These are phyloP conservation scores for Pythium rhizo-oryzae DNA, from an alignment of 352 stramenopile species.

Conservation along the genomic window DNA sequence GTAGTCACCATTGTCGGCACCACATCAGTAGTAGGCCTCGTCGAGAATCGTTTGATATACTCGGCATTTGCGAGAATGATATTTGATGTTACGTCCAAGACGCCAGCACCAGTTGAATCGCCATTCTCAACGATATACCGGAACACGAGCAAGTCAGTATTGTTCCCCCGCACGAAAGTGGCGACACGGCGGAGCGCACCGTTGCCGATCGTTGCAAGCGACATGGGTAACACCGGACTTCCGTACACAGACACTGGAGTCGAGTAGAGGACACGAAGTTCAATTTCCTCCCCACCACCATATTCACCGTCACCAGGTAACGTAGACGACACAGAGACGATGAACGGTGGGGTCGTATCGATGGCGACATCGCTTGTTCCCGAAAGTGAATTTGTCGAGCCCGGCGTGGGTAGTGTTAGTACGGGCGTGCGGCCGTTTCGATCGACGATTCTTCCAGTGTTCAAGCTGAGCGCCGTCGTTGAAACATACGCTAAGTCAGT, in stretches of 20 bases:
- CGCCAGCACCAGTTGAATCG: constrained; percentile 37
- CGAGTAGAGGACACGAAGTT: constrained; percentile 63
- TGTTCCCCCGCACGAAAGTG: constrained; percentile 63
- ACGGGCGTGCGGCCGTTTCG: constrained; percentile 60
- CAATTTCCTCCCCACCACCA: constrained; percentile 63
- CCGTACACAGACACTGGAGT: constrained; percentile 68
- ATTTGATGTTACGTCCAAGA: constrained; percentile 52
- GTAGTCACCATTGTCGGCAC: constrained; percentile 47
- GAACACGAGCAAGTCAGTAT: constrained; percentile 69
- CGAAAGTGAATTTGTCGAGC: constrained; percentile 43
- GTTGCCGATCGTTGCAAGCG: constrained; percentile 47
- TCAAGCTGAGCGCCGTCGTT: constrained; percentile 51
- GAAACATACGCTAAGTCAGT: constrained; percentile 69
- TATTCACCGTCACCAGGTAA: constrained; percentile 70
- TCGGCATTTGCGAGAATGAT: constrained; percentile 61
- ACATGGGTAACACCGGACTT: constrained; percentile 48
- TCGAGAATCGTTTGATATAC: constrained; percentile 75
- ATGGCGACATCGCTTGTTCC: constrained; percentile 63
- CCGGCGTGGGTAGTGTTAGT: constrained; percentile 55
- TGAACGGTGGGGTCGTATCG: constrained; percentile 66
- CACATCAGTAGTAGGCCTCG: constrained; percentile 63
- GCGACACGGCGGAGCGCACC: constrained; percentile 39
- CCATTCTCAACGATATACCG: constrained; percentile 67
- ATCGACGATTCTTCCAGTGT: constrained; percentile 62
- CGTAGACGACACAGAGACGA: constrained; percentile 52